phyloP scores from a whole-genome alignment of 1,284 basidiomycete genomes.

The Melampsora americana region DNA sequence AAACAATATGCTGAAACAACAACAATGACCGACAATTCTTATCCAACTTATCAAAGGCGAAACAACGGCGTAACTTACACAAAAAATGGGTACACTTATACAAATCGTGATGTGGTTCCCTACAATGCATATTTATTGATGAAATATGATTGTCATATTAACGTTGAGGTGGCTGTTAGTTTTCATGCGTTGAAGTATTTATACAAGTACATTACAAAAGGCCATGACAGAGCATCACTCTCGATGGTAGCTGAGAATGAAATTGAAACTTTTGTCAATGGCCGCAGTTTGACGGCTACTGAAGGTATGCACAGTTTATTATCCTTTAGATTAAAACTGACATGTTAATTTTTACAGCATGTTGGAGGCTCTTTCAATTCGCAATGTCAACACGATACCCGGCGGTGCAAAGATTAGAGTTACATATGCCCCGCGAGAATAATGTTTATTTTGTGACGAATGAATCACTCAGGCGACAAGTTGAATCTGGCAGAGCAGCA shows the following conservation, averaged over 20 bases:
- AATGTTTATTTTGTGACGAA: no score
- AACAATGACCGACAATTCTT: constrained; percentile 55
- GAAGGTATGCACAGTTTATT: no score
- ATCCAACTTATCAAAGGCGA: constrained; percentile 51
- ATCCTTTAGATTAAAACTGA: no score
- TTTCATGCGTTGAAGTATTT: constrained; percentile 57
- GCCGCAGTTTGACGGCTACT: not conserved
- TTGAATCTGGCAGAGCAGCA: no score
- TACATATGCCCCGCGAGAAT: no score
- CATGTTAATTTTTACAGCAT: no score
- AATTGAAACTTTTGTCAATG: not conserved
- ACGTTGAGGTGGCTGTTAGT: constrained; percentile 56
- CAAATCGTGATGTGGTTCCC: constrained; percentile 57
- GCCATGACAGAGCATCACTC: constrained; percentile 56
- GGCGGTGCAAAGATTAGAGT: no score
- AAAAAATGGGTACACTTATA: constrained; percentile 19
- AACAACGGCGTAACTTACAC: not conserved
- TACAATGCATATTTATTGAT: constrained; percentile 53
- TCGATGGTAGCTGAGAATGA: not conserved
- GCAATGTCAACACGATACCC: no score
- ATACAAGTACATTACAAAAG: constrained; percentile 60
- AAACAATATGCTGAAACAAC: constrained; percentile 56
- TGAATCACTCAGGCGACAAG: no score
- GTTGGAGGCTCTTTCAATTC: no score
- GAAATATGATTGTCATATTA: constrained; percentile 59